Evolutionary conservation across 2,329 filamentous ascomycete species (phyloP).

Genomic region (Coleophoma cylindrospora): DNA sequence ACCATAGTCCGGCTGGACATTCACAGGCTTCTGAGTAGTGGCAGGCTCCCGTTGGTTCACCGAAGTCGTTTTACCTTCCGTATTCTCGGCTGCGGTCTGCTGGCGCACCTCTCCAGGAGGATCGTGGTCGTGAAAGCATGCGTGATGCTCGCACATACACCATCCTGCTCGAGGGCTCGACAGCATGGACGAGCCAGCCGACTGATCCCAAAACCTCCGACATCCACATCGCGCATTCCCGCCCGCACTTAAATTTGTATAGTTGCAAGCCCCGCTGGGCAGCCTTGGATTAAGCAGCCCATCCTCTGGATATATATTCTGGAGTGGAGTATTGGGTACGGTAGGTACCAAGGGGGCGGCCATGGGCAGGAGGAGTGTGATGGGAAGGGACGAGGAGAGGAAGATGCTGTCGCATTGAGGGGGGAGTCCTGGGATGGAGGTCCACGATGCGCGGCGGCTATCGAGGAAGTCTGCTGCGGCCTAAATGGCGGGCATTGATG

Average conservation of each 20-base stretch:
- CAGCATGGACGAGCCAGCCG: slow-evolving; percentile 4
- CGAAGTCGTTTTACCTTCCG: slow-evolving; percentile 6
- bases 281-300: slow-evolving; percentile 14
- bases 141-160: slow-evolving; percentile 52
- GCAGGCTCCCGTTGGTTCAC: neutral
- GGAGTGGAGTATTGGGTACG: slow-evolving; percentile 22
- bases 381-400: slow-evolving; percentile 6
- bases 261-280: slow-evolving; percentile 48
- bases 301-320: slow-evolving; percentile 16
- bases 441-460: slow-evolving; percentile 14
- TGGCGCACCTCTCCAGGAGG: slow-evolving; percentile 5
- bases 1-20: neutral
- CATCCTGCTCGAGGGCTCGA: slow-evolving; percentile 5
- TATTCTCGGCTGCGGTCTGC: neutral
- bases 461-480: slow-evolving; percentile 1
- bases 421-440: slow-evolving; percentile 1
- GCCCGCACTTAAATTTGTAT: slow-evolving; percentile 38
- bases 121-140: slow-evolving; percentile 43
- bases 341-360: slow-evolving; percentile 17
- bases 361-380: slow-evolving; percentile 16
- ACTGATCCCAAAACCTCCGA: slow-evolving; percentile 44
- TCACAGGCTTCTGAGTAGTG: neutral
- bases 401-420: slow-evolving; percentile 18
- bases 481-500: slow-evolving; percentile 5
- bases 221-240: slow-evolving; percentile 43